Conservation (phyloP, 768 basidiomycete genomes). For the Xanthoconium stramineum region DNA sequence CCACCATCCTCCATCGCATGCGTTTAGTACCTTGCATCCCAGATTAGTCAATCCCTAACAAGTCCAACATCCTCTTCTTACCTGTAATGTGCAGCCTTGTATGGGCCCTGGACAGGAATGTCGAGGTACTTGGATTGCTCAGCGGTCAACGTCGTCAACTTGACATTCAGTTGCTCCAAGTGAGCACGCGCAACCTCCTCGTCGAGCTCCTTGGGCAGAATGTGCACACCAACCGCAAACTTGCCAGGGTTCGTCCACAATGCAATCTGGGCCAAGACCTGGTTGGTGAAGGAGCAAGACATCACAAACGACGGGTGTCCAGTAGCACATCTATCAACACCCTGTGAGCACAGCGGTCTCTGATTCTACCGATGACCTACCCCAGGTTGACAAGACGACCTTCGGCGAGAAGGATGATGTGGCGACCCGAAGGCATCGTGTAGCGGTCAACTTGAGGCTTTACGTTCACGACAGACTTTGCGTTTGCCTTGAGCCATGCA, state of each 20-base stretch:
- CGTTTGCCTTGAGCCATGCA: conserved; percentile 96
- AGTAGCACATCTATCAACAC: conserved; percentile 72
- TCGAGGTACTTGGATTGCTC: conserved; percentile 90
- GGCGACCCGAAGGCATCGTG: conserved; percentile 89
- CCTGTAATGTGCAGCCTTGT: conserved; percentile 72
- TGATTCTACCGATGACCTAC: conserved; percentile 36
- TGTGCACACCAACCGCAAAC: conserved; percentile 97
- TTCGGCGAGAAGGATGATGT: conserved; percentile 96
- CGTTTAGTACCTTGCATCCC: conserved; percentile 29
- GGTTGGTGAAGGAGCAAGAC: conserved; percentile 99
- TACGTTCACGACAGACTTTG: conserved; percentile 78
- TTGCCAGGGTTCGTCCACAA: conserved; percentile 91
- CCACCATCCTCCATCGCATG: conserved; percentile 40
- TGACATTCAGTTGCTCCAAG: conserved; percentile 86
- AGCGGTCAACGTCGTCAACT: conserved; percentile 72
- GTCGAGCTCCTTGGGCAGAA: conserved; percentile 97
- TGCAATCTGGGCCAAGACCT: conserved; percentile 96
- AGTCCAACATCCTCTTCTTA: conserved; percentile 21
- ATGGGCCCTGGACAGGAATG: conserved; percentile 78
- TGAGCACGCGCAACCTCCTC: conserved; percentile 99
- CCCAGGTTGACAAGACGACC: conserved; percentile 99
- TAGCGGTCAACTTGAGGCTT: conserved; percentile 99
- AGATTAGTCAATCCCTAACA: not conserved
- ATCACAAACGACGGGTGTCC: conserved; percentile 99
- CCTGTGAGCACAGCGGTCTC: conserved; percentile 4